These are phyloP conservation scores for Dioscorea zingiberensis DNA, from an alignment of 106 monocot genomes.

Conservation along the genomic window DNA sequence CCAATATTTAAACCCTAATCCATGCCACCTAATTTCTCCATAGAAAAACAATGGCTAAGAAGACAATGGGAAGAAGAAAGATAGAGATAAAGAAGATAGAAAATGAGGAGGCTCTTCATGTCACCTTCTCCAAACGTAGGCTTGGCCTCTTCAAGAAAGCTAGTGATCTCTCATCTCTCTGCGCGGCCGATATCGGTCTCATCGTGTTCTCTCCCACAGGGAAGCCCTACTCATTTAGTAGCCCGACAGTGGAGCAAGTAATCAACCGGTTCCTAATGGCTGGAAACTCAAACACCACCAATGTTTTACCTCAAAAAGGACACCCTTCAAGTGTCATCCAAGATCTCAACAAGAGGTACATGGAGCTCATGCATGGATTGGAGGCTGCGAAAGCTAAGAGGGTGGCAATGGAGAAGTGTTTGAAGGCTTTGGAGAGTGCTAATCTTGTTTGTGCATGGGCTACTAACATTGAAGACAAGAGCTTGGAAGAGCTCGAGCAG, in stretches of 20 bases:
- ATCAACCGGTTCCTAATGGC: conserved; percentile 7
- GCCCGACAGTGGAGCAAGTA: conserved; percentile 1
- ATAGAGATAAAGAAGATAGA: no score
- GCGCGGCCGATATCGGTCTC: conserved; percentile 4
- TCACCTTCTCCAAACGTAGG: conserved; percentile 9
- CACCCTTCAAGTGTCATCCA: background rate
- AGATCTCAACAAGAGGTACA: background rate
- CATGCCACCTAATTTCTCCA: no score
- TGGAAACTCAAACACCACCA: background rate
- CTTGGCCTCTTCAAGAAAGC: conserved; percentile 11
- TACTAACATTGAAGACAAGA: no score
- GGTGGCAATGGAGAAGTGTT: background rate
- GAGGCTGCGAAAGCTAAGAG: background rate
- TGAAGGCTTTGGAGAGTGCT: no score
- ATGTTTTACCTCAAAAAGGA: background rate
- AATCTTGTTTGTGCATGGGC: no score
- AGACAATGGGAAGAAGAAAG: conserved; percentile 9
- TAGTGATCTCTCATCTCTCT: conserved; percentile 13
- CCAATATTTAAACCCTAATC: no score
- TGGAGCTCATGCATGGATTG: background rate
- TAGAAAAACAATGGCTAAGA: background rate
- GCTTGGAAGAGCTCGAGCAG: no score
- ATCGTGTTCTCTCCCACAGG: conserved; percentile 18
- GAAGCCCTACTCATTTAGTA: conserved; percentile 10
- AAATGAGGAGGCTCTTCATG: background rate